These are phyloP conservation scores for Saccharomyces hybrid DNA, from an alignment of 1,139 yeast genomes.

Conservation along the genomic window DNA sequence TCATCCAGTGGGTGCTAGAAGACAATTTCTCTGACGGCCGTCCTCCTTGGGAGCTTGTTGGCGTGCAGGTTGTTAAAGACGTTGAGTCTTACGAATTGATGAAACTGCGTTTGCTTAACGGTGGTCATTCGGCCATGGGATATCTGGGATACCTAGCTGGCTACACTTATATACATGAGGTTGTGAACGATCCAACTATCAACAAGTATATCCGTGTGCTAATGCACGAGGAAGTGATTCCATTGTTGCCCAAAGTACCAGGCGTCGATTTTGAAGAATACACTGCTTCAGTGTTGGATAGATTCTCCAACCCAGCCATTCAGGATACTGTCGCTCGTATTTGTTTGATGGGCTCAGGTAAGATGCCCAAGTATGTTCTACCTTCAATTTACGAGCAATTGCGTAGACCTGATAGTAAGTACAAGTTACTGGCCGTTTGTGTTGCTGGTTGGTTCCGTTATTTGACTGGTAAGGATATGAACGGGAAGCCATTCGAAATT, in stretches of 20 bases:
- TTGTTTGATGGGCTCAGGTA: slow-evolving; percentile 11
- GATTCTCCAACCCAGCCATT: slow-evolving; percentile 8
- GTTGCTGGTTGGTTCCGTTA: slow-evolving; percentile 10
- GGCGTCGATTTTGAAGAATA: slow-evolving; percentile 7
- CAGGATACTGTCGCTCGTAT: slow-evolving; percentile 8
- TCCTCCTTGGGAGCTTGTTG: slow-evolving; percentile 8
- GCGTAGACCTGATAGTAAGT: background rate
- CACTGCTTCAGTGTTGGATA: slow-evolving; percentile 7
- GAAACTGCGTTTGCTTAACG: slow-evolving; percentile 8
- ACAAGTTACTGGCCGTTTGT: background rate
- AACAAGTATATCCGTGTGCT: background rate
- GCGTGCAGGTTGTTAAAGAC: slow-evolving; percentile 7
- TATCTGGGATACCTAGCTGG: slow-evolving; percentile 8
- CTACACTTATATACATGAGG: slow-evolving; percentile 7
- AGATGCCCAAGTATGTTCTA: background rate
- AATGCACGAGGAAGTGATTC: background rate
- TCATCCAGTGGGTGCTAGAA: slow-evolving; percentile 9
- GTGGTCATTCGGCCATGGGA: slow-evolving; percentile 8
- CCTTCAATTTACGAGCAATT: background rate
- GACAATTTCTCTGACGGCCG: slow-evolving; percentile 7
- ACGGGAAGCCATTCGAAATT: slow-evolving; percentile 25
- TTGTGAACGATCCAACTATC: slow-evolving; percentile 5
- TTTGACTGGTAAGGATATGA: slow-evolving; percentile 9
- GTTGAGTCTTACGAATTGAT: slow-evolving; percentile 3
- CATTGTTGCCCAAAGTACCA: background rate